These are phyloP conservation scores for Euphorbia corollata DNA, from an alignment of 441 rosid genomes.

Conservation along the genomic window DNA sequence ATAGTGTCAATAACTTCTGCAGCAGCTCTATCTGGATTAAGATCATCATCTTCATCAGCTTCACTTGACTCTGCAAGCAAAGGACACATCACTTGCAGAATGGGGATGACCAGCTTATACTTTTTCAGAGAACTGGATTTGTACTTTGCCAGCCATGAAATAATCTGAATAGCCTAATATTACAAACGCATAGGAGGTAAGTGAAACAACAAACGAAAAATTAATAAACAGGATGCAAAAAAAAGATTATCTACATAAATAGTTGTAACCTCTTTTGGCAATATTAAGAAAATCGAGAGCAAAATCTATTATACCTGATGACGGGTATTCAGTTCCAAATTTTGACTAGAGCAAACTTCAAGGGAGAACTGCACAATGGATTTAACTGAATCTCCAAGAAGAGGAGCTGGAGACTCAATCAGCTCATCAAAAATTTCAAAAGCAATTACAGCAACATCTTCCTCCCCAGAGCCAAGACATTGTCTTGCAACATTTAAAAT, in stretches of 20 bases:
- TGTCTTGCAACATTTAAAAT: constrained; percentile 92
- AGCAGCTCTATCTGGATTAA: constrained; percentile 96
- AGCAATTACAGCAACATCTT: constrained; percentile 96
- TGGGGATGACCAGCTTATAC: constrained; percentile 71
- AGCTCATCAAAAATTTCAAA: constrained; percentile 98
- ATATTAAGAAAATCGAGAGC: constrained; percentile 15
- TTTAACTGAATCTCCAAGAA: constrained; percentile 94
- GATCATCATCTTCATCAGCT: constrained; percentile 90
- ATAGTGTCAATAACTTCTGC: constrained; percentile 99
- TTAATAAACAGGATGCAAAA: constrained; percentile 1
- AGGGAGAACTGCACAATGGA: constrained; percentile 95
- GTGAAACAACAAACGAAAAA: not conserved
- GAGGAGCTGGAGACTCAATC: constrained; percentile 98
- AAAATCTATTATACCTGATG: constrained; percentile 62
- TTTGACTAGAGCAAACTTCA: constrained; percentile 91
- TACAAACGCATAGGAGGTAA: constrained; percentile 21
- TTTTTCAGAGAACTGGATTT: constrained; percentile 84
- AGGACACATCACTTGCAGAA: constrained; percentile 97
- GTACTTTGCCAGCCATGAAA: constrained; percentile 98
- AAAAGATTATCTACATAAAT: not conserved
- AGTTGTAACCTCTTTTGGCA: not conserved
- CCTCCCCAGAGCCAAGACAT: constrained; percentile 86
- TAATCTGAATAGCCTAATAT: constrained; percentile 90
- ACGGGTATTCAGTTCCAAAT: constrained; percentile 78
- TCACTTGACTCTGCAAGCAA: constrained; percentile 80